phyloP scores from a whole-genome alignment of 2,329 filamentous ascomycete genomes.

The Leptographium wingfieldii region DNA sequence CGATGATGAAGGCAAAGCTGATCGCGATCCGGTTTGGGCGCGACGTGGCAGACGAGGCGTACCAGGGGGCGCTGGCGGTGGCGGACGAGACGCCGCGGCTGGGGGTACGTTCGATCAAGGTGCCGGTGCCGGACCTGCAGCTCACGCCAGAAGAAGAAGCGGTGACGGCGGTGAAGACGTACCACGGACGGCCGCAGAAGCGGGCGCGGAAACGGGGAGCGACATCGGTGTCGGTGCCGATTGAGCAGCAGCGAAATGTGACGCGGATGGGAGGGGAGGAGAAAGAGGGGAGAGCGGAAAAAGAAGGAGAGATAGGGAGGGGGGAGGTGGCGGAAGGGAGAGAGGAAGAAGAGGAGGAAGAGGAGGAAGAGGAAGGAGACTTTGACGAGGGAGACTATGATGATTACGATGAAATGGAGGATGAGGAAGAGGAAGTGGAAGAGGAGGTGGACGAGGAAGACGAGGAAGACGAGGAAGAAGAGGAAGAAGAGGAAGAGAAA shows the following conservation, averaged over 20 bases:
- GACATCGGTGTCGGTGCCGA: slow-evolving; percentile 11
- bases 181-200: slow-evolving; percentile 9
- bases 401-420: neutral
- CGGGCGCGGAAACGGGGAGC: slow-evolving; percentile 7
- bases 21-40: slow-evolving; percentile 48
- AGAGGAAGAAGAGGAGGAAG: slow-evolving; percentile 5
- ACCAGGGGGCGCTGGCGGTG: slow-evolving; percentile 28
- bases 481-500: neutral
- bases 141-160: slow-evolving; percentile 23
- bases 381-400: slow-evolving; percentile 1
- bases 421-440: neutral
- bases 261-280: neutral
- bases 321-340: slow-evolving; percentile 1
- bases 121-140: slow-evolving; percentile 26
- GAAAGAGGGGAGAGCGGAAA: slow-evolving; percentile 1
- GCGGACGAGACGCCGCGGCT: slow-evolving; percentile 21
- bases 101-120: slow-evolving; percentile 19
- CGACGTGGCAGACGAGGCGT: slow-evolving; percentile 33
- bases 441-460: slow-evolving; percentile 5
- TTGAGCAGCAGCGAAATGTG: slow-evolving; percentile 1
- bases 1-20: slow-evolving; percentile 81
- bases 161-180: slow-evolving; percentile 7
- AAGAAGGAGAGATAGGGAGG: neutral
- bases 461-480: neutral
- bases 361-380: slow-evolving; percentile 4